phyloP scores from a whole-genome alignment of 1,139 yeast genomes.

The Blastobotrys raffinosifermentans region DNA sequence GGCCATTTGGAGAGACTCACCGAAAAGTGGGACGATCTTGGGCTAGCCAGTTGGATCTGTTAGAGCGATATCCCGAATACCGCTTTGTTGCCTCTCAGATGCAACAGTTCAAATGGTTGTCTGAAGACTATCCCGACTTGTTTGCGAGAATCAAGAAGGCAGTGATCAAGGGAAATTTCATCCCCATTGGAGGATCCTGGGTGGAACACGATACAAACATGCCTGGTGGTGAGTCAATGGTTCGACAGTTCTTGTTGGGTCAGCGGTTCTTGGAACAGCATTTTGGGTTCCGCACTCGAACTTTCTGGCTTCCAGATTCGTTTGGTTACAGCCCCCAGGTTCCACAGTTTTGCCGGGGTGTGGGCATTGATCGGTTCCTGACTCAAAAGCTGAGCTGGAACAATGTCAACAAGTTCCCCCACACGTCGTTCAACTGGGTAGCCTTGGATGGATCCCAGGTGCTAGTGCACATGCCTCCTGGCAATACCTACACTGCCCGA shows the following conservation, averaged over 20 bases:
- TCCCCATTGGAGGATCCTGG: slow-evolving; percentile 96
- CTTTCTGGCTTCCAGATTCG: slow-evolving; percentile 95
- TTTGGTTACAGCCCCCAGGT: slow-evolving; percentile 94
- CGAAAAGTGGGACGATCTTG: slow-evolving; percentile 90
- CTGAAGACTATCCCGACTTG: slow-evolving; percentile 76
- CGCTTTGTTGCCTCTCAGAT: slow-evolving; percentile 93
- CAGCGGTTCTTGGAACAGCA: slow-evolving; percentile 76
- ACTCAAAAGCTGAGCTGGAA: slow-evolving; percentile 97
- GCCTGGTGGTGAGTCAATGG: slow-evolving; percentile 86
- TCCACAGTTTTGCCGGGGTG: slow-evolving; percentile 83
- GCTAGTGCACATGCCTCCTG: slow-evolving; percentile 96
- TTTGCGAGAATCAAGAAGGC: slow-evolving; percentile 59
- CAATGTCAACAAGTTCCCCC: slow-evolving; percentile 84
- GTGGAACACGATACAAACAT: slow-evolving; percentile 95
- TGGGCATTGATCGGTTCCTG: slow-evolving; percentile 76
- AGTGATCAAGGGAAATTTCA: slow-evolving; percentile 65
- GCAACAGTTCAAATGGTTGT: slow-evolving; percentile 92
- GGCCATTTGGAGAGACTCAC: slow-evolving; percentile 97
- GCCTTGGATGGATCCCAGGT: slow-evolving; percentile 92
- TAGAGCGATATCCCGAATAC: slow-evolving; percentile 87
- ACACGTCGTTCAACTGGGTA: slow-evolving; percentile 90
- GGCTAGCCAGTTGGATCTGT: slow-evolving; percentile 83
- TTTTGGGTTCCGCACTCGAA: slow-evolving; percentile 67
- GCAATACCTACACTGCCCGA: slow-evolving; percentile 86
- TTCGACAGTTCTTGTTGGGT: slow-evolving; percentile 84